Base-by-base conservation (phyloP, 176 grass and related monocot species). In the Typha latifolia region DNA sequence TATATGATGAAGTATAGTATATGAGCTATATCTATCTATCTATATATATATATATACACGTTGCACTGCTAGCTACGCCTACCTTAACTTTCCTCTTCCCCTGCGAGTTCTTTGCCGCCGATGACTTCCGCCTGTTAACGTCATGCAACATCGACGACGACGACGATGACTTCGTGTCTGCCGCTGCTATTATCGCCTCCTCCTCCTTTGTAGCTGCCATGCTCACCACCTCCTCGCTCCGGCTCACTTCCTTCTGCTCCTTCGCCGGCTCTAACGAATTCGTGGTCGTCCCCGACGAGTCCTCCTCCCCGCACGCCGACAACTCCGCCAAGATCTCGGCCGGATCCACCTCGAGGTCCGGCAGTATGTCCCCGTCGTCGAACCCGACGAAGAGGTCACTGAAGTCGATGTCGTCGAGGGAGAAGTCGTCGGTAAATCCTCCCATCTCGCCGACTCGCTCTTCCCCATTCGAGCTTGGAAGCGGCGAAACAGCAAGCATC, bases 261-360 rank as follows among this genome's bases (percentile, higher is more conserved):
- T n/a, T 14, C 53, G 20, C 15, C 15, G 4, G 18, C 53, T 21
- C 20, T 18, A 19, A 9, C n/a, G 18, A 9, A 59, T 21, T 59
- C 53, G 8, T 59, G 14, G 18, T 22, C 18, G 5, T 43, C 49
- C 31, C 66, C 16, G 47, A 24, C 32, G 18, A 12, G 14, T 0
- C 55, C 52, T 69, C 69, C 1, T 66, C 68, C 3, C 15, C 4
- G 21, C n/a, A 59, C 1, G 71, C 67, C 29, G 67, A 75, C 74
- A 99, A 87, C 67, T 85, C 89, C 1, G 89, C 84, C 20, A 99
- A 82, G 76, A 90, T 80, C 66, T 99, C 94, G 1, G 67, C 66
- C 43, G 94, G 81, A 76, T 99, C 94, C 62, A 90, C 81, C 83
- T 90, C 94, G 4, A 99, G 94, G 82, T 90, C 86, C 1, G 89